A percentile compares a stretch with the other conserved stretches of the same genome.
Evolutionary conservation across 140 eudicot genomes (phyloP).

Genomic region (Bidens hawaiensis): DNA sequence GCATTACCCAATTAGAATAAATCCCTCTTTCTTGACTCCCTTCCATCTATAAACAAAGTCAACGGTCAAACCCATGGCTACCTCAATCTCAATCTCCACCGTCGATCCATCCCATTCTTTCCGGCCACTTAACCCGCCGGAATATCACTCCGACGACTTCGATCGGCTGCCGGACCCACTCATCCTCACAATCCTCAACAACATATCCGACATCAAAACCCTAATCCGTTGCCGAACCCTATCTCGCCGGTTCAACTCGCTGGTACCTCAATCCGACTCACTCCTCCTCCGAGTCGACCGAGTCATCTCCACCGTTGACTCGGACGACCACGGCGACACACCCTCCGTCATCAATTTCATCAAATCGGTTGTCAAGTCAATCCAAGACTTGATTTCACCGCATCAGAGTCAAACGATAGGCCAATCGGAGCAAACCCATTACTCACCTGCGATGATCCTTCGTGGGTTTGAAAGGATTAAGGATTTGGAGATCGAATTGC

Average conservation of each 20-base stretch:
- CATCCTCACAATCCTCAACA: constrained; percentile 40
- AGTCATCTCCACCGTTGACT: constrained; percentile 44
- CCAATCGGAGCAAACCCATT: constrained; percentile 12
- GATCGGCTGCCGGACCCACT: constrained; percentile 53
- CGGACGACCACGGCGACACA: constrained; percentile 36
- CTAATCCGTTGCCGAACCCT: constrained; percentile 47
- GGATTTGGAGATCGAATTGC: constrained; percentile 47
- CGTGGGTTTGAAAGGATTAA: constrained; percentile 41
- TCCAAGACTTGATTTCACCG: constrained; percentile 23
- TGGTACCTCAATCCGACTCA: constrained; percentile 52
- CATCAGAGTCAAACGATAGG: not conserved
- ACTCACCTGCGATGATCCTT: constrained; percentile 46
- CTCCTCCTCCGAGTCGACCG: constrained; percentile 64
- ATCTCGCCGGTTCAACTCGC: constrained; percentile 50
- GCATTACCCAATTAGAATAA: constrained; percentile 29
- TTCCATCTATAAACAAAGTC: constrained; percentile 30
- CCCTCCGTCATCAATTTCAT: constrained; percentile 38
- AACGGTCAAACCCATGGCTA: constrained; percentile 39
- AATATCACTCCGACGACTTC: constrained; percentile 24
- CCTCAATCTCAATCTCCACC: constrained; percentile 21
- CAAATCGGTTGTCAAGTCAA: constrained; percentile 34
- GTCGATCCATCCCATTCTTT: not conserved
- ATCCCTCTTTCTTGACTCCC: constrained; percentile 26
- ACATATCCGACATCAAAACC: constrained; percentile 52
- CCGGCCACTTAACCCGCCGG: not conserved